Evolutionary conservation across 495 filamentous ascomycete genomes (phyloP).

Genomic region (Neurospora tetraspora): DNA sequence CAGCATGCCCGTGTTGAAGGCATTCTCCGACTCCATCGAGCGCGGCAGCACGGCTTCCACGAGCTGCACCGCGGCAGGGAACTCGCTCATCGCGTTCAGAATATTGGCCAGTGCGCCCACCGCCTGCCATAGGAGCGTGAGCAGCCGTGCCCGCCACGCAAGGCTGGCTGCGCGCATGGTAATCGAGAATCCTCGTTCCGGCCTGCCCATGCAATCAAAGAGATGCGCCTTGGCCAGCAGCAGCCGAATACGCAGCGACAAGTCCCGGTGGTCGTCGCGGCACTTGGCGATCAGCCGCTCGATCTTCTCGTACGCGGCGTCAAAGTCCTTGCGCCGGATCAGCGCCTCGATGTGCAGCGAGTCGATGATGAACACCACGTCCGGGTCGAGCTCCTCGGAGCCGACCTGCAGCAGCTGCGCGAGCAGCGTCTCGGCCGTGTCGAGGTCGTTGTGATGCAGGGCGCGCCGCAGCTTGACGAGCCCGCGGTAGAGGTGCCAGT

Average conservation of each 20-base stretch:
- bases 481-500: slow-evolving; percentile 65
- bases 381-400: slow-evolving; percentile 47
- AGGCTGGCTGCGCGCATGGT: slow-evolving; percentile 71
- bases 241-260: slow-evolving; percentile 62
- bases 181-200: slow-evolving; percentile 75
- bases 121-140: slow-evolving; percentile 69
- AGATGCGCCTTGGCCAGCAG: slow-evolving; percentile 69
- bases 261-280: slow-evolving; percentile 61
- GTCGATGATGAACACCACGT: slow-evolving; percentile 60
- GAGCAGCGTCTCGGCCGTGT: slow-evolving; percentile 57
- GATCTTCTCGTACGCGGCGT: slow-evolving; percentile 54
- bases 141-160: slow-evolving; percentile 59
- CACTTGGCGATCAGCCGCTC: slow-evolving; percentile 56
- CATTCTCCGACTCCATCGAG: slow-evolving; percentile 64
- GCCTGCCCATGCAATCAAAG: slow-evolving; percentile 57
- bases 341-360: slow-evolving; percentile 63
- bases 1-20: slow-evolving; percentile 51
- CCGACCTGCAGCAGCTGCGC: slow-evolving; percentile 43
- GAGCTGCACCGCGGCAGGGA: slow-evolving; percentile 55
- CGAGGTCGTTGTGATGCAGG: slow-evolving; percentile 60
- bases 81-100: slow-evolving; percentile 64
- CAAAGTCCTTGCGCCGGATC: slow-evolving; percentile 51
- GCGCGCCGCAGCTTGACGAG: slow-evolving; percentile 61
- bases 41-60: slow-evolving; percentile 72
- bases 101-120: slow-evolving; percentile 59